These are phyloP conservation scores for Porodaedalea pini DNA, from an alignment of 1,284 basidiomycete species.

Conservation along the genomic window DNA sequence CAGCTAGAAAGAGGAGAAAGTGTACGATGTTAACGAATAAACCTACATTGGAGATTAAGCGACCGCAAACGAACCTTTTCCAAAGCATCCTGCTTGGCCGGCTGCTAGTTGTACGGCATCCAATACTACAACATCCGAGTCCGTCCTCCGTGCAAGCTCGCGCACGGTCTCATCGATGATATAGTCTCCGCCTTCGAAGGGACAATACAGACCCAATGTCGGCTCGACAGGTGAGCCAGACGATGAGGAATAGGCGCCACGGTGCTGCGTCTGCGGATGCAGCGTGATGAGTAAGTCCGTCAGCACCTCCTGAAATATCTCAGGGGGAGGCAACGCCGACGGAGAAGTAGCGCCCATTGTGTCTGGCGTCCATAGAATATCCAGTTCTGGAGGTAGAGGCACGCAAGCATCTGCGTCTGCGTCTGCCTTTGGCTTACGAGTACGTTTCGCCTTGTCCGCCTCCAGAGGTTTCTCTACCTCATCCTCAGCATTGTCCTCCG, in stretches of 20 bases:
- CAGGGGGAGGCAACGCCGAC: conserved; percentile 44
- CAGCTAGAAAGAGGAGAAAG: conserved; percentile 39
- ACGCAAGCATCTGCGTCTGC: conserved; percentile 22
- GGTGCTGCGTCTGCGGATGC: conserved; percentile 75
- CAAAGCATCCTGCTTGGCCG: conserved; percentile 74
- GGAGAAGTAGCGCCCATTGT: conserved; percentile 26
- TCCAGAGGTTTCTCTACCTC: conserved; percentile 36
- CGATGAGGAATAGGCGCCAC: conserved; percentile 54
- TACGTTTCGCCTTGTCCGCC: conserved; percentile 4
- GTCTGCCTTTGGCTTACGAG: conserved; percentile 6
- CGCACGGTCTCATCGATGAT: conserved; percentile 74
- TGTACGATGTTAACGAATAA: conserved; percentile 20
- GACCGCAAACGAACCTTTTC: conserved; percentile 58
- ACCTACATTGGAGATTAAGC: not conserved
- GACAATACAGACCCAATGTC: conserved; percentile 77
- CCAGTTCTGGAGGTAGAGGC: conserved; percentile 49
- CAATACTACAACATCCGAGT: conserved; percentile 76
- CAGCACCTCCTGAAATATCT: conserved; percentile 66
- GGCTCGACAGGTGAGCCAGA: conserved; percentile 58
- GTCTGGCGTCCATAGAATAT: conserved; percentile 64
- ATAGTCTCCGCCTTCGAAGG: conserved; percentile 80
- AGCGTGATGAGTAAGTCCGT: conserved; percentile 70
- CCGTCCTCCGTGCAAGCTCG: conserved; percentile 67
- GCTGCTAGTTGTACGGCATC: conserved; percentile 80
- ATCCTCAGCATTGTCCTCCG: conserved; percentile 31